Percentiles rank a stretch among this genome's conserved stretches.
Evolutionary conservation across 1,284 basidiomycete species (phyloP).

Genomic region (Leccinum griseonigrum): DNA sequence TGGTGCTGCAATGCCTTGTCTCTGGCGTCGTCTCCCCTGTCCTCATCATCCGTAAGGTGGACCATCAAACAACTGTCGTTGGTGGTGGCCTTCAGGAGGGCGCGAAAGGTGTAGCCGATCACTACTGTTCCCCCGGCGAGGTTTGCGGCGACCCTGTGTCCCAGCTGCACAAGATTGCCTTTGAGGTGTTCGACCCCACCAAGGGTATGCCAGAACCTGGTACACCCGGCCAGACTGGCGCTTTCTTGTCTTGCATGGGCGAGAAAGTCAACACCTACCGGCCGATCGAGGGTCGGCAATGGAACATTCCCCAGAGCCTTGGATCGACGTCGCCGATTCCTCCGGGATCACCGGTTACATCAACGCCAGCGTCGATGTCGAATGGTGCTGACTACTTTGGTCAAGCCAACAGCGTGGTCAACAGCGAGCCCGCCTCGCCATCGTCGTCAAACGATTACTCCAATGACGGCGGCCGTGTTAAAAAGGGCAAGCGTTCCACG

Average conservation of each 20-base stretch:
- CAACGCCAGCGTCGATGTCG: conserved; percentile 59
- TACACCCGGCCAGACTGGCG: conserved; percentile 70
- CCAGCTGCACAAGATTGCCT: conserved; percentile 92
- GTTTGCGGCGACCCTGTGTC: conserved; percentile 92
- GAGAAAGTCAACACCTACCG: conserved; percentile 87
- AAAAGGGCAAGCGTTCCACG: conserved; percentile 71
- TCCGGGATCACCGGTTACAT: conserved; percentile 65
- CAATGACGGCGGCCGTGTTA: conserved; percentile 79
- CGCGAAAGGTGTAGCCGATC: conserved; percentile 79
- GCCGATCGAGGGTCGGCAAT: conserved; percentile 77
- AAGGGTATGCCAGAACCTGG: conserved; percentile 69
- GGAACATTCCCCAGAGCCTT: conserved; percentile 47
- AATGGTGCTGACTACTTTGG: conserved; percentile 61
- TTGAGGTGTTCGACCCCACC: conserved; percentile 78
- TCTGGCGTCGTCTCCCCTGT: conserved; percentile 93
- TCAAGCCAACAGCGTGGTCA: conserved; percentile 39
- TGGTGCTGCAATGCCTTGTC: conserved; percentile 91
- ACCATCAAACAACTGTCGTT: conserved; percentile 86
- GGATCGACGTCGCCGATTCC: conserved; percentile 60
- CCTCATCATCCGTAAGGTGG: conserved; percentile 91
- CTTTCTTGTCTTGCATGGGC: conserved; percentile 84
- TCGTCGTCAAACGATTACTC: conserved; percentile 65
- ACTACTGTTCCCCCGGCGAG: conserved; percentile 80
- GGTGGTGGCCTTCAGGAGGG: conserved; percentile 84
- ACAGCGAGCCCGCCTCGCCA: conserved; percentile 68